Evolutionary conservation across 2,329 filamentous ascomycete genomes (phyloP).

Genomic region (Colletotrichum acutatum): DNA sequence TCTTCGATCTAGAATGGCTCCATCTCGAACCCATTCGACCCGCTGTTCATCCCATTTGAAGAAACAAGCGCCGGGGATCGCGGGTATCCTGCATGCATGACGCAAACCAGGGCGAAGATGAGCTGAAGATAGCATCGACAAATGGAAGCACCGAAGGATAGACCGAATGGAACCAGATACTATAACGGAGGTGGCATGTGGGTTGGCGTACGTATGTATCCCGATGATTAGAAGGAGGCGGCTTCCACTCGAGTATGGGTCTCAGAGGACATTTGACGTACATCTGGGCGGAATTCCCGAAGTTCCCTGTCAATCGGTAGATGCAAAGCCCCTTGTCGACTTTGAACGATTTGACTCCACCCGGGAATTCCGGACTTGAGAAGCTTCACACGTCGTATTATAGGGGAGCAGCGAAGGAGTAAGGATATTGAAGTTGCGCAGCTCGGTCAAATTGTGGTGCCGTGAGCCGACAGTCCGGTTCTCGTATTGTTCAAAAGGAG

Average conservation of each 20-base stretch:
- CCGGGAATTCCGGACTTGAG: not conserved
- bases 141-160: slow-evolving; percentile 8
- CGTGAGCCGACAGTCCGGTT: not conserved
- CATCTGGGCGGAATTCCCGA: slow-evolving; percentile 1
- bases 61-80: slow-evolving; percentile 12
- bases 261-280: slow-evolving; percentile 7
- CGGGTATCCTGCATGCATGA: slow-evolving; percentile 20
- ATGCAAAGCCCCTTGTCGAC: not conserved
- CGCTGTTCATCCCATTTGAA: slow-evolving; percentile 23
- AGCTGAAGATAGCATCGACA: slow-evolving; percentile 8
- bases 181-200: not conserved
- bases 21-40: slow-evolving; percentile 9
- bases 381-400: not conserved
- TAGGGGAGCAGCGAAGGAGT: not conserved
- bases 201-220: slow-evolving; percentile 3
- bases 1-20: not conserved
- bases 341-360: not conserved
- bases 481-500: not conserved
- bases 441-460: not conserved
- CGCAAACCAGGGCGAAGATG: slow-evolving; percentile 13
- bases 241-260: slow-evolving; percentile 2
- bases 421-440: not conserved
- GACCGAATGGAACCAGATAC: slow-evolving; percentile 8
- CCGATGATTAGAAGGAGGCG: slow-evolving; percentile 3
- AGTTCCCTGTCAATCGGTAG: not conserved